These are phyloP conservation scores for Pseudogymnoascus sp. DNA, from an alignment of 2,329 filamentous ascomycete genomes.

Conservation along the genomic window DNA sequence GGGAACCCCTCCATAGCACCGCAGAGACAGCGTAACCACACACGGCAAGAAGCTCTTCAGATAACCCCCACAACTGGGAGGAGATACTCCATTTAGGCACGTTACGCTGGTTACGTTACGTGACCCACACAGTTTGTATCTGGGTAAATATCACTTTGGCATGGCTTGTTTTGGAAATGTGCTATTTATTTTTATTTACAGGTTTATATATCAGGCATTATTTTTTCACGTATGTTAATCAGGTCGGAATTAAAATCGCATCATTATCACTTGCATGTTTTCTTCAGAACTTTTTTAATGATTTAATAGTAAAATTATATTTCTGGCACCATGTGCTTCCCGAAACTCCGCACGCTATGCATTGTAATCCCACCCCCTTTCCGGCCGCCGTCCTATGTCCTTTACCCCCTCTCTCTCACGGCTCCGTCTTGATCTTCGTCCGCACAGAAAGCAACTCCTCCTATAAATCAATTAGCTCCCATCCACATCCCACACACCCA, in stretches of 20 bases:
- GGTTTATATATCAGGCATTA: neutral
- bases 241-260: neutral
- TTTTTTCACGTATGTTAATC: neutral
- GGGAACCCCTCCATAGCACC: neutral
- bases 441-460: constrained; percentile 24
- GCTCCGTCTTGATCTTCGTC: constrained; percentile 26
- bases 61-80: neutral
- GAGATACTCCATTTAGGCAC: neutral
- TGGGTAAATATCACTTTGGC: neutral
- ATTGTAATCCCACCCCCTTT: neutral
- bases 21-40: neutral
- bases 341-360: neutral
- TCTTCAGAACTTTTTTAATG: neutral
- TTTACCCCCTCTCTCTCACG: neutral
- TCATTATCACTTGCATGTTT: neutral
- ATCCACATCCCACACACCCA: too few species aligned
- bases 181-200: neutral
- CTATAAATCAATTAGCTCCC: constrained; percentile 15
- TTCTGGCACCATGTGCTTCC: neutral
- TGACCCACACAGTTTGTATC: neutral
- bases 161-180: neutral
- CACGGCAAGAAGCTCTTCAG: neutral
- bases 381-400: neutral
- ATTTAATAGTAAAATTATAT: neutral
- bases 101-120: constrained; percentile 4